Percentiles rank a stretch among this genome's conserved stretches.
phyloP scores from a whole-genome alignment of 176 grass and related monocot genomes.

The Aegilops speltoides region DNA sequence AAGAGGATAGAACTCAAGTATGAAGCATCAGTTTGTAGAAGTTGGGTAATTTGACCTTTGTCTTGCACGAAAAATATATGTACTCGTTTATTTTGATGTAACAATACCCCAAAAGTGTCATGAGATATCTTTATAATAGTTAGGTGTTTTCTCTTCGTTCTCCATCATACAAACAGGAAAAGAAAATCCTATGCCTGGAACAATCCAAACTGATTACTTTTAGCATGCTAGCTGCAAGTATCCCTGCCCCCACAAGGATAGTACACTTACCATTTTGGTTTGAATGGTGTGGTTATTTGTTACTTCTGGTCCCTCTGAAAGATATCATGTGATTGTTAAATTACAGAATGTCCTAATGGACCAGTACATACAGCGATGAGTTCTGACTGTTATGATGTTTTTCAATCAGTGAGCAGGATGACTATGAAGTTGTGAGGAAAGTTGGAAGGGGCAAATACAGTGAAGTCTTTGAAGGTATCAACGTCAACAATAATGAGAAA shows the following conservation, averaged over 20 bases:
- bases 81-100: neutral
- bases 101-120: neutral
- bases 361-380: neutral
- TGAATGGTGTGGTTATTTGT: neutral
- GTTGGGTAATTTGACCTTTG: conserved; percentile 11
- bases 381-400: conserved; percentile 16
- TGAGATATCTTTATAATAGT: neutral
- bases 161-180: neutral
- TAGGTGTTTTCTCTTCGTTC: neutral
- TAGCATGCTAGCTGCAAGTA: neutral
- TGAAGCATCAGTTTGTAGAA: neutral
- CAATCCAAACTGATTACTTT: too few relatives aligned
- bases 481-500: conserved; percentile 83
- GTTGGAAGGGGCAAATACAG: conserved; percentile 98
- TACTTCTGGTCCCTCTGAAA: neutral
- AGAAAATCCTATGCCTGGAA: too few relatives aligned
- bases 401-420: conserved; percentile 81
- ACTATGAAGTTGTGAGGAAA: conserved; percentile 95
- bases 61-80: neutral
- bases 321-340: neutral
- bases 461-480: conserved; percentile 94
- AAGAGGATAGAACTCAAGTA: neutral
- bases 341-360: neutral
- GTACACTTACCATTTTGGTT: neutral
- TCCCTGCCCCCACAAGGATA: neutral